Base-by-base conservation (phyloP, 768 basidiomycete genomes). In the Hysterangium stoloniferum region DNA sequence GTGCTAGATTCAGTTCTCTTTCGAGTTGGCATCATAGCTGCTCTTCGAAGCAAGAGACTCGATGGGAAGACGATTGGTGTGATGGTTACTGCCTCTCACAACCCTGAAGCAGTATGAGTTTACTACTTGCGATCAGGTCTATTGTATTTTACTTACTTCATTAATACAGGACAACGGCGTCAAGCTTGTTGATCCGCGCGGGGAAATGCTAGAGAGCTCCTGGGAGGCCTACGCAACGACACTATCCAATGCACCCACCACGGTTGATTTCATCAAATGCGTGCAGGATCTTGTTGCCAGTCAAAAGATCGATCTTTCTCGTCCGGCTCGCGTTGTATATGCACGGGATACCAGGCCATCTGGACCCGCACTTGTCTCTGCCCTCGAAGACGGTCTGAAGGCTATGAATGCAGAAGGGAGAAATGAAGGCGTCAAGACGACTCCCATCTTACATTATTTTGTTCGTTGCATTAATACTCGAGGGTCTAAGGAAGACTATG, bases 41-140 rank as follows among this genome's bases (percentile, higher is more conserved):
- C 78, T 5, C 73, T 99, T 44, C 72, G 96, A 52, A 97, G 93
- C 69, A 96, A 86, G 71, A 83, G 80, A 56, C 74, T 93, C n/a
- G 84, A 85, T 62, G 92, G 96, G 24, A 86, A 83, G 63, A 84
- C 83, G 22, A 86, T 99, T 59, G 96, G 96, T 13, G 89, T 98
- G 19, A 98, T 99, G 96, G 84, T 99, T 63, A 99, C 96, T 32
- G 96, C 96, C 2, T 95, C 92, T n/a, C 96, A 99, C 68, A 99
- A 99, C 64, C 95, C 96, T n/a, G 94, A 94, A 63, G 76, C 80
- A 62, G 94, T 93, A 60, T 57, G 77, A 36, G 24, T 54, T 42
- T 45, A 2, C 25, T 55, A 20, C 19, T 41, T 48, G 13, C 5
- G 9, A 17, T n/a, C 32, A 5, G 35, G 17, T 17, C 34, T 24